Evolutionary conservation across 73 alveolate species (phyloP).

Genomic region (Uronychia setigera): DNA sequence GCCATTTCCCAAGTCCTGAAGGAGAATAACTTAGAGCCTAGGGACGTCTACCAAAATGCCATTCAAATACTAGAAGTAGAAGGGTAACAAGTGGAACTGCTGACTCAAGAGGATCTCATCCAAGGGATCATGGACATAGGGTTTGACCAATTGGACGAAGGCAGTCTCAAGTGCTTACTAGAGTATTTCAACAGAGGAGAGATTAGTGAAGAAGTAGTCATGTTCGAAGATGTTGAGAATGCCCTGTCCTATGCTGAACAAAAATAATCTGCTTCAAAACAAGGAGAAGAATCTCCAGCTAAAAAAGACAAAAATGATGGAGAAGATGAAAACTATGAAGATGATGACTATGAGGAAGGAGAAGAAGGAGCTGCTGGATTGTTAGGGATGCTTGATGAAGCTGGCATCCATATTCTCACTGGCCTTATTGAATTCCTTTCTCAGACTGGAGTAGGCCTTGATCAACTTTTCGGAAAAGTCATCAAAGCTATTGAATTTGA

Average conservation of each 20-base stretch:
- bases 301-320: neutral
- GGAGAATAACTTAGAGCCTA: neutral
- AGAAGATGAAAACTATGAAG: no score
- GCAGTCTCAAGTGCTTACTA: neutral
- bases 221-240: neutral
- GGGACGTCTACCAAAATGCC: neutral
- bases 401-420: neutral
- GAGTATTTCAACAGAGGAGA: neutral
- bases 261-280: no score
- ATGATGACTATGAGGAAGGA: no score
- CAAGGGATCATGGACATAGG: neutral
- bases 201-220: neutral
- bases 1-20: neutral
- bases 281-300: neutral
- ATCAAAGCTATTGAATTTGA: neutral
- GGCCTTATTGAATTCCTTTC: neutral
- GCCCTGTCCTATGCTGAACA: neutral
- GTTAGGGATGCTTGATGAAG: neutral
- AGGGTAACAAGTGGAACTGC: neutral
- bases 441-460: neutral
- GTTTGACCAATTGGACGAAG: neutral
- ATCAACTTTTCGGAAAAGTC: neutral
- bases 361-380: neutral
- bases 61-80: neutral
- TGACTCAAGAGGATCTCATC: neutral